Base-by-base conservation (phyloP, 1,284 basidiomycete genomes). In the Tilletia caries region DNA sequence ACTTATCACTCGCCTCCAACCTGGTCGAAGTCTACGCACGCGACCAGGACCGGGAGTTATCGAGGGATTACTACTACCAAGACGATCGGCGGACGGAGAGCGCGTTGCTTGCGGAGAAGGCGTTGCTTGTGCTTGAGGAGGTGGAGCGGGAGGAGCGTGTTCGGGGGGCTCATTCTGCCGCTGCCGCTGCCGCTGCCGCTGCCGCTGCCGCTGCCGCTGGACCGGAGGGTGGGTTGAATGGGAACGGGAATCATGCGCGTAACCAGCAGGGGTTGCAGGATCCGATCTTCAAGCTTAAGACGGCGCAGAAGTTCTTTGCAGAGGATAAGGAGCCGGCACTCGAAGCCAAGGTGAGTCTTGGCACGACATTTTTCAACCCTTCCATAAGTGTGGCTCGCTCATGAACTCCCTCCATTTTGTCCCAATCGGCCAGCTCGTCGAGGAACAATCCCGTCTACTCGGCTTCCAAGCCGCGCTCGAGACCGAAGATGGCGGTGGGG, bases 41-140 rank as follows among this genome's bases (percentile, higher is more conserved):
- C 29, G 72, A 75, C 64, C 71, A 78, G 52, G 93, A 98, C 81
- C 86, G 90, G 62, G 93, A 94, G 73, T 90, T 98, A 88, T 86
- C 98, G 15, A 87, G 92, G 20, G 94, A 99, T 83, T 98, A 96
- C 83, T 98, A 95, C 84, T 99, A 95, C 82, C 95, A 95, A 65
- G 96, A 99, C 80, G 96, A 99, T 84, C 87, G 95, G 71, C 87
- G 95, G 58, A 91, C 92, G 6, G 95, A 98, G 79, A 94, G 90
- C 80, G 96, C 93, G 0, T 88, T 91, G n/a, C n/a, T n/a, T n/a
- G n/a, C n/a, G n/a, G n/a, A n/a, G n/a, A n/a, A n/a, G n/a, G n/a
- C n/a, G n/a, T n/a, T n/a, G 20, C 85, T 98, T 5, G 91, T 89
- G 48, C 85, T 98, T 54, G 91, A 96, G 81, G 91, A 93, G 18